Evolutionary conservation across 2,329 filamentous ascomycete species (phyloP), one percentile per base, ranked within the genome.

Genomic region (Diaporthe sp.): DNA sequence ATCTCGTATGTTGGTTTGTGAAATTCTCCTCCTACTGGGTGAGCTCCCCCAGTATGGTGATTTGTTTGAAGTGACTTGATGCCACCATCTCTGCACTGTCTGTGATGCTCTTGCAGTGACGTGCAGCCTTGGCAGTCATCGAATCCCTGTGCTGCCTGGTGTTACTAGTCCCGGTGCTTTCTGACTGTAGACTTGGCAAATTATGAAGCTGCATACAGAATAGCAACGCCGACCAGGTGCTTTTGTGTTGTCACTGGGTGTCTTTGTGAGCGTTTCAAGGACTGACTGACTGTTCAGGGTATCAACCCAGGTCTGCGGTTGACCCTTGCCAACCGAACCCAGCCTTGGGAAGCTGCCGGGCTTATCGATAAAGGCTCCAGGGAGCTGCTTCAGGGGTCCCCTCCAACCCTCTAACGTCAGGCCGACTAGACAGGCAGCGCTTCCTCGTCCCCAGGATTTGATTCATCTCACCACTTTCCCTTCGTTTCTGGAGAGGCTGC

Each of bases 1-100:
- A 92, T 92, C 39, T 68, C 80, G n/a, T 39, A 5, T 17, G 31
- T 3, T 20, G n/a, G 13, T n/a, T 39, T 25, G 13, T 9, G 25
- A 28, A 13, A 44, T 58, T 49, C 6, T 10, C 34, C 39, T 47
- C 39, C 22, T 58, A 37, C 25, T 12, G 70, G 13, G 7, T 10
- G 4, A 39, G 53, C 8, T 12, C 51, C 42, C 12, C 2, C 6
- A 22, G 7, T 20, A 34, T 15, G 4, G 5, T 20, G 28, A 28
- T 51, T 22, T 37, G 42, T 28, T 53, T 20, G 22, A 20, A n/a
- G 39, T 51, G 39, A 31, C 42, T 25, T 42, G n/a, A n/a, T 47
- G 28, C 28, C 28, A 72, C 55, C 53, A 60, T 49, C 20, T 39
- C 39, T 49, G 22, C 47, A 37, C 70, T 15, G 10, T 17, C 25